Percentiles rank a stretch among this genome's conserved stretches.
Conservation (phyloP, 768 basidiomycete genomes). For the Lactarius akahatsu region DNA sequence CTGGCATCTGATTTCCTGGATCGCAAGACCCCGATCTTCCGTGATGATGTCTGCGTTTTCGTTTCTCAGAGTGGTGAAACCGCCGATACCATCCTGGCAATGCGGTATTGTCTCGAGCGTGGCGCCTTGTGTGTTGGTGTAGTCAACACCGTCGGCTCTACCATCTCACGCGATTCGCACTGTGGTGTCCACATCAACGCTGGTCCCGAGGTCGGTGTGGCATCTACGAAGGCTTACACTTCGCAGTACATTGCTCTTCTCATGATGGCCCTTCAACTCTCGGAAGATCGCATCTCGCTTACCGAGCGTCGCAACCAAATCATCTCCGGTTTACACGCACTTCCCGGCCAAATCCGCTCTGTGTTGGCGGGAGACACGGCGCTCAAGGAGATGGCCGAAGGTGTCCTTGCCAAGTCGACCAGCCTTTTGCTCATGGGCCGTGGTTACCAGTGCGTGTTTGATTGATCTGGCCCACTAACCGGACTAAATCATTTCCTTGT, state of each 20-base stretch:
- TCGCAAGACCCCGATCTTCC: conserved; percentile 98
- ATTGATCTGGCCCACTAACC: conserved; percentile 9
- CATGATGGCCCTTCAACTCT: conserved; percentile 98
- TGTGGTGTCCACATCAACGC: conserved; percentile 99
- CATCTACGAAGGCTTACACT: conserved; percentile 98
- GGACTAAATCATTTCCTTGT: conserved; percentile 17
- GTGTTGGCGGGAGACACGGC: conserved; percentile 77
- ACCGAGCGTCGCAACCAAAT: conserved; percentile 88
- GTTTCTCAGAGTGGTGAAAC: conserved; percentile 98
- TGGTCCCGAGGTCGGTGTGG: conserved; percentile 98
- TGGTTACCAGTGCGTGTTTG: conserved; percentile 80
- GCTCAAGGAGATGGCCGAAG: conserved; percentile 81
- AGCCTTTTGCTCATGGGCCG: conserved; percentile 95
- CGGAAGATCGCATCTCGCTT: conserved; percentile 95
- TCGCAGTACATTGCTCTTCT: conserved; percentile 98
- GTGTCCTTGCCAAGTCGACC: conserved; percentile 72
- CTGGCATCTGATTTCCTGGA: conserved; percentile 98
- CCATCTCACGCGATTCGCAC: conserved; percentile 96
- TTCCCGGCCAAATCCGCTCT: conserved; percentile 85
- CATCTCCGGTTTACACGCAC: conserved; percentile 88
- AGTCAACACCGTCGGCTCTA: conserved; percentile 98
- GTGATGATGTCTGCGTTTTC: conserved; percentile 96
- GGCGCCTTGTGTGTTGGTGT: conserved; percentile 97
- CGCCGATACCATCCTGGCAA: conserved; percentile 93
- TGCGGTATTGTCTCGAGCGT: conserved; percentile 95